Percentiles rank a stretch among this genome's conserved stretches.
Evolutionary conservation across 2,329 filamentous ascomycete genomes (phyloP).

Genomic region (Venturia oleaginea): DNA sequence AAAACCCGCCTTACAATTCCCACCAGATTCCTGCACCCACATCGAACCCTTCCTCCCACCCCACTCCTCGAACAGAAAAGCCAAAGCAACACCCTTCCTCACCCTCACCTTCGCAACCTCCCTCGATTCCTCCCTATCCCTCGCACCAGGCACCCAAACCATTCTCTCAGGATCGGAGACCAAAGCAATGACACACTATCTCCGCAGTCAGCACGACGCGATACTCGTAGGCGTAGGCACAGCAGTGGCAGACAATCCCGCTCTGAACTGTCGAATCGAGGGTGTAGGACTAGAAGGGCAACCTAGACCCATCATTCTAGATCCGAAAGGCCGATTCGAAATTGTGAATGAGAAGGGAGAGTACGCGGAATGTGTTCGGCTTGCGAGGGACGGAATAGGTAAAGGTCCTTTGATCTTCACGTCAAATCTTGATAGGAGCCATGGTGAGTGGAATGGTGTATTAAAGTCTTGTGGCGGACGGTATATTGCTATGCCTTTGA

Average conservation of each 20-base stretch:
- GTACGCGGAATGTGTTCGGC: slow-evolving; percentile 48
- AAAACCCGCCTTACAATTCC: slow-evolving; percentile 11
- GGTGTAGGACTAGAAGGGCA: slow-evolving; percentile 51
- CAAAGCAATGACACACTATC: slow-evolving; percentile 88
- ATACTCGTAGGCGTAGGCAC: slow-evolving; percentile 82
- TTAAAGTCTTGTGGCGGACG: background rate
- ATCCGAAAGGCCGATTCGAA: slow-evolving; percentile 68
- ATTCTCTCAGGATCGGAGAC: slow-evolving; percentile 71
- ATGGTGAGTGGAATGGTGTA: slow-evolving; percentile 13
- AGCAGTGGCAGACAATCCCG: slow-evolving; percentile 74
- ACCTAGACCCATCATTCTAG: slow-evolving; percentile 73
- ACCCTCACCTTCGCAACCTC: slow-evolving; percentile 79
- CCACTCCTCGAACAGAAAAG: background rate
- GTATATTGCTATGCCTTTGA: slow-evolving; percentile 11
- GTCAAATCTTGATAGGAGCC: slow-evolving; percentile 26
- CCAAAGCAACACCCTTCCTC: background rate
- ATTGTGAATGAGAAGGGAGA: slow-evolving; percentile 31
- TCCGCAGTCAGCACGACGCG: slow-evolving; percentile 72
- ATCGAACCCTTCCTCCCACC: slow-evolving; percentile 11
- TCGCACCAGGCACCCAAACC: slow-evolving; percentile 72
- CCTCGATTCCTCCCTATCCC: slow-evolving; percentile 70
- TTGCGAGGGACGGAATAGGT: slow-evolving; percentile 56
- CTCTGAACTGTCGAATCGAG: slow-evolving; percentile 69
- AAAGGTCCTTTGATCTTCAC: slow-evolving; percentile 63
- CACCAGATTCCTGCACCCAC: background rate